Percentiles rank a stretch among this genome's conserved stretches.
Evolutionary conservation across 1,284 basidiomycete genomes (phyloP).

Genomic region (Grifola frondosa): DNA sequence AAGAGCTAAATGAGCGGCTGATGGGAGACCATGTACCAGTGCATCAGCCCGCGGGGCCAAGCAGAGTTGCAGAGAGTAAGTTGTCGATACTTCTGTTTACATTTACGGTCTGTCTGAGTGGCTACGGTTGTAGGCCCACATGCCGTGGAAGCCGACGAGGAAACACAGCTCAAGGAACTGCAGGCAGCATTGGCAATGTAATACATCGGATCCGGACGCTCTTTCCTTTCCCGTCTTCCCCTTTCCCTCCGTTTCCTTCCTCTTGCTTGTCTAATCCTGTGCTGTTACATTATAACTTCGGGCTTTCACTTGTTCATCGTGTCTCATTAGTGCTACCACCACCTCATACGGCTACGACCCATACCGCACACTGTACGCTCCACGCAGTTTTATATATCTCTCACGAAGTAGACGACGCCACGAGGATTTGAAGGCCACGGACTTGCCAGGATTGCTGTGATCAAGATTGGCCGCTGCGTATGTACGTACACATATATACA

Average conservation of each 20-base stretch:
- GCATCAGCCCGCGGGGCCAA: constrained; percentile 74
- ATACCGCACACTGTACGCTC: constrained; percentile 24
- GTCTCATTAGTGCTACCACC: constrained; percentile 27
- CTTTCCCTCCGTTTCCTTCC: constrained; percentile 7
- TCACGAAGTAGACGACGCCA: constrained; percentile 16
- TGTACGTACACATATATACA: constrained; percentile 25
- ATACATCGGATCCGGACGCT: constrained; percentile 7
- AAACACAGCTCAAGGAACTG: constrained; percentile 86
- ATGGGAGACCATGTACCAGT: constrained; percentile 89
- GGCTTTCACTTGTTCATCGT: constrained; percentile 16
- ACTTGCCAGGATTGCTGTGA: too few species aligned
- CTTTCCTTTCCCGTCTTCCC: constrained; percentile 10
- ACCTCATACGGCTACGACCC: constrained; percentile 5
- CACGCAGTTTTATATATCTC: constrained; percentile 20
- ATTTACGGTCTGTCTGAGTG: constrained; percentile 13
- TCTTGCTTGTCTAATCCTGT: constrained; percentile 20
- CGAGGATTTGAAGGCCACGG: too few species aligned
- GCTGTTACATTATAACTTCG: constrained; percentile 26
- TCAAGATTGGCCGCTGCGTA: too few species aligned
- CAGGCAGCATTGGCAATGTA: constrained; percentile 93
- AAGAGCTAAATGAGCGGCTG: constrained; percentile 86
- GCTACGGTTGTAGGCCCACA: constrained; percentile 34
- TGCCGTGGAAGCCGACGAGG: constrained; percentile 90
- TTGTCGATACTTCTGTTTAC: constrained; percentile 14
- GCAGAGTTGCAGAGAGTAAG: constrained; percentile 56